These are phyloP conservation scores for Tylopilus cervinicoccineus DNA, from an alignment of 768 basidiomycete species.

Conservation along the genomic window DNA sequence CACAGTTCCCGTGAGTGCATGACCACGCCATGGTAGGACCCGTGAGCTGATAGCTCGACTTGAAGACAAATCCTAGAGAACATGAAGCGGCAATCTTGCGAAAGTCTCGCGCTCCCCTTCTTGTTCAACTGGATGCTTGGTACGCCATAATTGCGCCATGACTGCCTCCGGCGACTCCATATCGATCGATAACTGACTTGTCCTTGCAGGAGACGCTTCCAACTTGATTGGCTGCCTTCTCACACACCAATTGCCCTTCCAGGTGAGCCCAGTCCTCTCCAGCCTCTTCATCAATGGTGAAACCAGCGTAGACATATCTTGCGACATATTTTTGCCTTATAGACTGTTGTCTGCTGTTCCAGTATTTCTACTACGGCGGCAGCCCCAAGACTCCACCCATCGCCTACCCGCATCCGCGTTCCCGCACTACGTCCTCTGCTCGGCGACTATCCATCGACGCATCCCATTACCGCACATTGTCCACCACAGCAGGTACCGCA, in stretches of 20 bases:
- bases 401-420: conserved; percentile 37
- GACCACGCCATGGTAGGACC: conserved; percentile 9
- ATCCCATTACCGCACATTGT: conserved; percentile 65
- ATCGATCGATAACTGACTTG: conserved; percentile 4
- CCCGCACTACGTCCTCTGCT: conserved; percentile 39
- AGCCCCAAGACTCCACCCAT: conserved; percentile 32
- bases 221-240: conserved; percentile 90
- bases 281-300: conserved; percentile 5
- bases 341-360: conserved; percentile 69
- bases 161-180: neutral
- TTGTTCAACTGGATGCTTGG: conserved; percentile 91
- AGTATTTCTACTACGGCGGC: conserved; percentile 76
- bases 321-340: conserved; percentile 88
- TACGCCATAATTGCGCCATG: conserved; percentile 34
- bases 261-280: conserved; percentile 48
- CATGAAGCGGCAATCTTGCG: conserved; percentile 67
- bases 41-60: conserved; percentile 1
- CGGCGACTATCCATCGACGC: conserved; percentile 52
- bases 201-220: conserved; percentile 73
- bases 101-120: conserved; percentile 91
- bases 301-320: conserved; percentile 65
- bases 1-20: conserved; percentile 78
- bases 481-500: conserved; percentile 63
- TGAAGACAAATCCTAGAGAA: conserved; percentile 83
- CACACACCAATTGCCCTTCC: conserved; percentile 92